These are phyloP conservation scores for Populus davidiana DNA, from an alignment of 345 rosid genomes.

Conservation along the genomic window DNA sequence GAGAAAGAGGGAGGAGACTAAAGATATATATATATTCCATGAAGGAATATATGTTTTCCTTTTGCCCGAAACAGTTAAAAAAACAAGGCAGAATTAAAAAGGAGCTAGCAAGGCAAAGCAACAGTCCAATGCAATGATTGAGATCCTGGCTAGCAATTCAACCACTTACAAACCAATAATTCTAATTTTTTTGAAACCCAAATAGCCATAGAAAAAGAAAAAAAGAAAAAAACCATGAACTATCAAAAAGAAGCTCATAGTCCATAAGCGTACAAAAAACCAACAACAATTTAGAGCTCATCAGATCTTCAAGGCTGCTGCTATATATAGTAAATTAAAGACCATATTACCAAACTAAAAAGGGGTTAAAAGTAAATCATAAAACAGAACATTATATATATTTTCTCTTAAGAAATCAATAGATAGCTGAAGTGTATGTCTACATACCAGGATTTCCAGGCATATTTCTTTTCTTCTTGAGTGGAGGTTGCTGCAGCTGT, in stretches of 20 bases:
- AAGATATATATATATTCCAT: conserved; percentile 4
- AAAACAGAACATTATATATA: not conserved
- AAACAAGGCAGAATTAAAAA: not conserved
- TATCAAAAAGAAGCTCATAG: not conserved
- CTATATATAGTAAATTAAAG: not conserved
- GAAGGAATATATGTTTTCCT: conserved; percentile 4
- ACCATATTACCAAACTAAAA: not conserved
- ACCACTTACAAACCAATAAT: conserved; percentile 29
- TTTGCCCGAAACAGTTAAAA: conserved; percentile 25
- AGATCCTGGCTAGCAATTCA: conserved; percentile 43
- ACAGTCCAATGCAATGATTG: conserved; percentile 44
- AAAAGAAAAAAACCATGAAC: not conserved
- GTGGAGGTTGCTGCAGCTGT: conserved; percentile 9
- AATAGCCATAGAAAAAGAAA: not conserved
- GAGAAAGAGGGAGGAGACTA: not conserved
- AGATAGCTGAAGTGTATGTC: not conserved
- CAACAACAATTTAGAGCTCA: not conserved
- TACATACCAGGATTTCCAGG: conserved; percentile 44
- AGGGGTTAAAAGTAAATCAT: not conserved
- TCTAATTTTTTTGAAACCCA: conserved; percentile 21
- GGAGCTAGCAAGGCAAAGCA: conserved; percentile 10
- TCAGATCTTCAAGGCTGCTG: not conserved
- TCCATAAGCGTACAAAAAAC: not conserved
- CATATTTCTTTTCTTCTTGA: conserved; percentile 41
- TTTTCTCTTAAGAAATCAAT: not conserved